Evolutionary conservation across 2,329 filamentous ascomycete species (phyloP).

Genomic region (Phyllosticta paracitricarpa): DNA sequence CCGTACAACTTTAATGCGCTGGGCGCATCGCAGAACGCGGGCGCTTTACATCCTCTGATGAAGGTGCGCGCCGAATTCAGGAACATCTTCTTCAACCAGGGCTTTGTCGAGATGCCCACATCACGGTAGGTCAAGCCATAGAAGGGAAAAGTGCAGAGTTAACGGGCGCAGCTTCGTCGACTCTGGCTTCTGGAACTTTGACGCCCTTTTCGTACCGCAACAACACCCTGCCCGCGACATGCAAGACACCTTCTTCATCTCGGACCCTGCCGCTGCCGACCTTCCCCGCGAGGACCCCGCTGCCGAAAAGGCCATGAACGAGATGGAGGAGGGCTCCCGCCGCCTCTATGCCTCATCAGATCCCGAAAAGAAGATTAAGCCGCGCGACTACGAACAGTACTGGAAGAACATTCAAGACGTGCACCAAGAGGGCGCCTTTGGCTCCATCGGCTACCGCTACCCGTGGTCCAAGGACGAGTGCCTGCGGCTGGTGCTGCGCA

Average conservation of each 20-base stretch:
- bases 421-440: conserved; percentile 84
- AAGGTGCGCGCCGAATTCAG: conserved; percentile 95
- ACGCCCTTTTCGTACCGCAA: conserved; percentile 90
- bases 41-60: conserved; percentile 53
- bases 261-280: conserved; percentile 72
- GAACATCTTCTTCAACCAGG: conserved; percentile 98
- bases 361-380: conserved; percentile 41
- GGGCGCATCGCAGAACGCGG: conserved; percentile 50
- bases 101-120: conserved; percentile 97
- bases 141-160: neutral
- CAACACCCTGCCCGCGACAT: conserved; percentile 95
- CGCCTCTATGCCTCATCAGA: conserved; percentile 45
- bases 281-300: conserved; percentile 47
- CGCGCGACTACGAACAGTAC: conserved; percentile 69
- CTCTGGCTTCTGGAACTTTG: conserved; percentile 98
- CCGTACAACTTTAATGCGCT: conserved; percentile 69
- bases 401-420: conserved; percentile 81
- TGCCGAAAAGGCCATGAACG: conserved; percentile 35
- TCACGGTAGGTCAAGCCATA: conserved; percentile 44
- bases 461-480: conserved; percentile 86
- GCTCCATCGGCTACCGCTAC: conserved; percentile 93
- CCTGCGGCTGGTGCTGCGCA: conserved; percentile 77
- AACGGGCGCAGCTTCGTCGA: conserved; percentile 59
- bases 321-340: conserved; percentile 38
- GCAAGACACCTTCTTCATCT: conserved; percentile 98